These are phyloP conservation scores for Prototheca cutis DNA, from an alignment of 163 green algal species.

Conservation along the genomic window DNA sequence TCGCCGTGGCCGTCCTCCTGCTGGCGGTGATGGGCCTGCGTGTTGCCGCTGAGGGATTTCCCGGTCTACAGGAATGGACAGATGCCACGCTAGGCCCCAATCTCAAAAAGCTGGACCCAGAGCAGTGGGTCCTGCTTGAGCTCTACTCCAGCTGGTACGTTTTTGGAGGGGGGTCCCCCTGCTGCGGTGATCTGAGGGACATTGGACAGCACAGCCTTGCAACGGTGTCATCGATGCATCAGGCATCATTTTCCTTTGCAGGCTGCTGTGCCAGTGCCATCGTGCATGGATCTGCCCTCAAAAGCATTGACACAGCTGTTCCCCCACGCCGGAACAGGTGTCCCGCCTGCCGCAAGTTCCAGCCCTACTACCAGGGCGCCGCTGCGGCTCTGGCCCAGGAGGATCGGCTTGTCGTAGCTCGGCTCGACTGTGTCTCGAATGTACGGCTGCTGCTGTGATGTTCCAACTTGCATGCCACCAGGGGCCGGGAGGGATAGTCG, in stretches of 20 bases:
- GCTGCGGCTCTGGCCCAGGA: slow-evolving; percentile 8
- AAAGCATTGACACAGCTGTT: too few relatives aligned
- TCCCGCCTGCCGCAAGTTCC: slow-evolving; percentile 16
- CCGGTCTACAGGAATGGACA: not conserved
- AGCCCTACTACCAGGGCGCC: slow-evolving; percentile 25
- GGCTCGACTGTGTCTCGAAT: slow-evolving; percentile 30
- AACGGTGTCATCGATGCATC: not conserved
- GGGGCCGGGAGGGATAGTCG: too few relatives aligned
- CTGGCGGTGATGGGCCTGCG: too few relatives aligned
- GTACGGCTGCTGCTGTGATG: not conserved
- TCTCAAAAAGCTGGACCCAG: not conserved
- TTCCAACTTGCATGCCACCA: not conserved
- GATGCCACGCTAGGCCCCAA: not conserved
- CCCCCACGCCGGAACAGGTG: too few relatives aligned
- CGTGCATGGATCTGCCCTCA: too few relatives aligned
- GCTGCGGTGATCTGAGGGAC: too few relatives aligned
- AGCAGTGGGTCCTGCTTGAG: slow-evolving; percentile 20
- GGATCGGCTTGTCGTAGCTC: slow-evolving; percentile 9
- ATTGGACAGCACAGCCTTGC: not conserved
- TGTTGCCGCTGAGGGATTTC: not conserved
- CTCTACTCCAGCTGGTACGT: slow-evolving; percentile 24
- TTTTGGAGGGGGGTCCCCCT: too few relatives aligned
- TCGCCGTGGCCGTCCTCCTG: too few relatives aligned
- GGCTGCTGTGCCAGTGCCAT: too few relatives aligned
- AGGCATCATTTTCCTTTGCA: too few relatives aligned